Evolutionary conservation across 768 basidiomycete genomes (phyloP).

Genomic region (Leccinum disarticulatum): DNA sequence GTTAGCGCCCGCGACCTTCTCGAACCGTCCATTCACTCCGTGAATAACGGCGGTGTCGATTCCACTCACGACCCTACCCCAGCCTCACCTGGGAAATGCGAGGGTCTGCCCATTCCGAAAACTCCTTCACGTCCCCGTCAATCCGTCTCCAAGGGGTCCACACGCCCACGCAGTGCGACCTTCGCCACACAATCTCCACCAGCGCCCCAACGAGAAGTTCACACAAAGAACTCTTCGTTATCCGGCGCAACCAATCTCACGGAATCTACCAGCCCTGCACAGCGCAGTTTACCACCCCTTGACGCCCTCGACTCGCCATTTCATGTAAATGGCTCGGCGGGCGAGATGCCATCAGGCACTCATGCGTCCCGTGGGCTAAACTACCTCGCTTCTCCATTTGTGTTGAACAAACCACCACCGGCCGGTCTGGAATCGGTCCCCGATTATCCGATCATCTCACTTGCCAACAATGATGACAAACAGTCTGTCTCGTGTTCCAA

Average conservation of each 20-base stretch:
- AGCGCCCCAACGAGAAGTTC: conserved; percentile 2
- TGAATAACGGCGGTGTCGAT: conserved; percentile 8
- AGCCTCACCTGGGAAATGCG: conserved; percentile 10
- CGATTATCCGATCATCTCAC: background rate
- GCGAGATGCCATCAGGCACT: background rate
- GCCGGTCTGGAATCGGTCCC: conserved; percentile 1
- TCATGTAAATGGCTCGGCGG: conserved; percentile 9
- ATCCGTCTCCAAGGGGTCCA: conserved; percentile 20
- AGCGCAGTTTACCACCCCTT: conserved; percentile 8
- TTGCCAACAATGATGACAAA: conserved; percentile 1
- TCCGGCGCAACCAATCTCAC: conserved; percentile 3
- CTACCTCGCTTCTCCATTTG: conserved; percentile 17
- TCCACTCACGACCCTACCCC: background rate
- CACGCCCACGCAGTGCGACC: conserved; percentile 19
- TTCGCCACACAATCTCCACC: conserved; percentile 8
- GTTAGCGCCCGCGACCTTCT: conserved; percentile 26
- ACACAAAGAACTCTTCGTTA: conserved; percentile 1
- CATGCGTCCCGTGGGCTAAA: conserved; percentile 9
- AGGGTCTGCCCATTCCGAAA: conserved; percentile 13
- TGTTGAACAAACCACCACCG: conserved; percentile 3
- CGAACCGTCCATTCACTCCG: conserved; percentile 16
- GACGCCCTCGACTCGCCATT: conserved; percentile 16
- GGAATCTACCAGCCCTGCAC: background rate
- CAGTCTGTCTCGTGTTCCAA: background rate
- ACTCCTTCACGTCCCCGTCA: conserved; percentile 21